Conservation (phyloP, 2,329 filamentous ascomycete species). For the Tolypocladium nubicola region DNA sequence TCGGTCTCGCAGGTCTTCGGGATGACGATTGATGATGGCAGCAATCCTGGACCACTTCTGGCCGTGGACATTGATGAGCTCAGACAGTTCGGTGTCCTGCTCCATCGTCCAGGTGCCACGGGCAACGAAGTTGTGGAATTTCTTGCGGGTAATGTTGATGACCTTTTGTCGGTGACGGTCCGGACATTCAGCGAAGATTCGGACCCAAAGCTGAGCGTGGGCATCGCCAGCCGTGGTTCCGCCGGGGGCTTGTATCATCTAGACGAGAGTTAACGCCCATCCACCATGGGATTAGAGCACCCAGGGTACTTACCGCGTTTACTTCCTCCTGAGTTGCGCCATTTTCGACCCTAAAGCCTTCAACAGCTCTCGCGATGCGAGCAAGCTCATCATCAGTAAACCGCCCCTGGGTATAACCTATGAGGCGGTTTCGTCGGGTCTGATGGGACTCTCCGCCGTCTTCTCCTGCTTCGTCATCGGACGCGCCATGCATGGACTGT, state of each 20-base stretch:
- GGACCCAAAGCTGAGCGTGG: slow-evolving; percentile 37
- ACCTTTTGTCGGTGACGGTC: slow-evolving; percentile 41
- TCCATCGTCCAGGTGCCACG: slow-evolving; percentile 33
- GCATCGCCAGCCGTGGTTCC: slow-evolving; percentile 23
- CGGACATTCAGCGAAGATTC: slow-evolving; percentile 36
- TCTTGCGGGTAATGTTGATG: slow-evolving; percentile 46
- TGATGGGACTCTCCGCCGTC: slow-evolving; percentile 5
- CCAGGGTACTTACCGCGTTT: slow-evolving; percentile 29
- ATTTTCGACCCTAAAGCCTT: slow-evolving; percentile 32
- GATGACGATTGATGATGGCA: slow-evolving; percentile 50
- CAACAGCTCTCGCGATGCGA: slow-evolving; percentile 29
- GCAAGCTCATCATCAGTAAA: slow-evolving; percentile 34
- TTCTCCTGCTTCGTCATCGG: slow-evolving; percentile 8
- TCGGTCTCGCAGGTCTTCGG: slow-evolving; percentile 57
- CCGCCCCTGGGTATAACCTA: slow-evolving; percentile 24
- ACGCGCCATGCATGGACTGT: slow-evolving; percentile 12
- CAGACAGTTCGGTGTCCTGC: slow-evolving; percentile 24
- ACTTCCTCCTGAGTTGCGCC: slow-evolving; percentile 31
- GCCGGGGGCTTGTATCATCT: slow-evolving; percentile 26
- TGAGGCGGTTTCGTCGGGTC: slow-evolving; percentile 13
- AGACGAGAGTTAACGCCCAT: not conserved
- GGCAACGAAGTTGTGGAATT: slow-evolving; percentile 55
- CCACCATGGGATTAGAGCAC: not conserved
- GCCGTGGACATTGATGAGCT: slow-evolving; percentile 22
- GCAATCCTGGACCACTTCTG: slow-evolving; percentile 54